Evolutionary conservation across 2,329 filamentous ascomycete species (phyloP).

Genomic region (Ophiostoma ulmi): DNA sequence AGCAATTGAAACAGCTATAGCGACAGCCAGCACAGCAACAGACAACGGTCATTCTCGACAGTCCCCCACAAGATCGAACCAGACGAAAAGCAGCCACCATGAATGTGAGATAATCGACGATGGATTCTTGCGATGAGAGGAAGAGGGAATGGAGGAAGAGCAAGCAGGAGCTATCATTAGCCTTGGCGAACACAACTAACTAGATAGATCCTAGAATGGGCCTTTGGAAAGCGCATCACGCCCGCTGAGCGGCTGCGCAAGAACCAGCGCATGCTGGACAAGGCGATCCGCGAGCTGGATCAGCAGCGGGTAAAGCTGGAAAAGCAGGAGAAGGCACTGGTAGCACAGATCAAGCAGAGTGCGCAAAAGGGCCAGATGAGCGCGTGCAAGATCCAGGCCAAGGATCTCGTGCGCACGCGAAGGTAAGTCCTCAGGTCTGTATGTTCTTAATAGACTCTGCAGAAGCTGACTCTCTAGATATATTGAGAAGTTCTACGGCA

Average conservation of each 20-base stretch:
- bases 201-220: constrained; percentile 91
- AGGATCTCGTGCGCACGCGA: constrained; percentile 88
- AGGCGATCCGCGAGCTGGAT: constrained; percentile 93
- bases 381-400: constrained; percentile 97
- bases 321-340: constrained; percentile 96
- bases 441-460: background rate
- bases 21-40: background rate
- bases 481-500: constrained; percentile 96
- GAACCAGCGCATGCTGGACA: constrained; percentile 94
- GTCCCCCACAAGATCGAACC: background rate
- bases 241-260: constrained; percentile 85
- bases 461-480: constrained; percentile 53
- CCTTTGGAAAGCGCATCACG: constrained; percentile 98
- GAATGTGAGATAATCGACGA: constrained; percentile 22
- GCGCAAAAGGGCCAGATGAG: constrained; percentile 98
- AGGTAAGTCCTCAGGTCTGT: constrained; percentile 44
- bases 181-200: constrained; percentile 1
- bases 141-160: too few species aligned
- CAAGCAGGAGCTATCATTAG: background rate
- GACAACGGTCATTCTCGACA: background rate
- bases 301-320: constrained; percentile 92
- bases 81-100: constrained; percentile 16
- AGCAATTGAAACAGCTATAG: constrained; percentile 1
- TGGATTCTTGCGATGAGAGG: too few species aligned
- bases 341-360: constrained; percentile 94